Conservation (phyloP, 1,284 basidiomycete genomes). For the Austroboletus sp. region DNA sequence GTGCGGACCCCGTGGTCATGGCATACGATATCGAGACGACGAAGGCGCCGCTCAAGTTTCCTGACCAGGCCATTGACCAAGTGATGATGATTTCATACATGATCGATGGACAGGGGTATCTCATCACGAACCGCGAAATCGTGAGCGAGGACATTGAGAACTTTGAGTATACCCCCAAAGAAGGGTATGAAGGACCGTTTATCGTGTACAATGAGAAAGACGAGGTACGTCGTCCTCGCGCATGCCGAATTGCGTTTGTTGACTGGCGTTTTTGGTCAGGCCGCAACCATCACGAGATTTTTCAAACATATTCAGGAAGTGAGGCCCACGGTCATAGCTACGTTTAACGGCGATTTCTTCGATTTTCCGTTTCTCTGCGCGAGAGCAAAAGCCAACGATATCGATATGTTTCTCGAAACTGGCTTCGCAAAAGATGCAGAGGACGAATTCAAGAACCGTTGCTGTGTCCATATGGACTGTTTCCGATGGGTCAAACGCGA, state of each 20-base stretch:
- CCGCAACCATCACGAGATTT: conserved; percentile 77
- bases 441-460: conserved; percentile 90
- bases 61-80: conserved; percentile 91
- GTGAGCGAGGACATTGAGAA: conserved; percentile 97
- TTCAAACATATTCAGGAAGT: conserved; percentile 91
- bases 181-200: conserved; percentile 97
- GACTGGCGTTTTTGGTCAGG: conserved; percentile 36
- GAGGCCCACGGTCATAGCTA: conserved; percentile 94
- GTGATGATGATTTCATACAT: conserved; percentile 99
- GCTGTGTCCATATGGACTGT: conserved; percentile 98
- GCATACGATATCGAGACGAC: conserved; percentile 99
- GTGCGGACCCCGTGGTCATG: conserved; percentile 98
- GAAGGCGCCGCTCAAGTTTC: conserved; percentile 97
- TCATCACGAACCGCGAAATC: conserved; percentile 97
- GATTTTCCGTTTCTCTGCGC: conserved; percentile 98
- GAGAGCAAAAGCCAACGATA: conserved; percentile 79
- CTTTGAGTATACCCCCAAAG: conserved; percentile 98
- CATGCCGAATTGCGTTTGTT: not conserved
- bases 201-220: conserved; percentile 92
- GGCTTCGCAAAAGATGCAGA: conserved; percentile 90
- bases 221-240: conserved; percentile 51
- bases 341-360: conserved; percentile 99
- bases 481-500: conserved; percentile 99
- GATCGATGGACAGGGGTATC: conserved; percentile 92
- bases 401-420: conserved; percentile 94